Percentiles rank a stretch among this genome's conserved stretches.
Conservation (phyloP, 306 rosid genomes). For the Sechiopsis laciniata region DNA sequence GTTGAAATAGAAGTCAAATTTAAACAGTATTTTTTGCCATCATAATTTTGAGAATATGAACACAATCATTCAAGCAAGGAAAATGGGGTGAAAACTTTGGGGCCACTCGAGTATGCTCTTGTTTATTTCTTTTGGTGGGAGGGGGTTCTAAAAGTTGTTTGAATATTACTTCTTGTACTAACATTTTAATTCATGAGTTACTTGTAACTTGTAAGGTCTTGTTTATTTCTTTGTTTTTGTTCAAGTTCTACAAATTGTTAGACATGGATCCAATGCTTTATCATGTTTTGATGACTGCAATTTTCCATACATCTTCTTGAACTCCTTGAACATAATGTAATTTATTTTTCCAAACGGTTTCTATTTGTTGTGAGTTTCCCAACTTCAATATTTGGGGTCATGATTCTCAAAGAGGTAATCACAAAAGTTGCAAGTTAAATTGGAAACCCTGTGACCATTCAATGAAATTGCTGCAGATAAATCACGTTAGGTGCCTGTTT, state of each 20-base stretch:
- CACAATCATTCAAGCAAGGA: background rate
- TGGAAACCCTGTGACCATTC: background rate
- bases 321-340: background rate
- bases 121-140: background rate
- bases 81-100: background rate
- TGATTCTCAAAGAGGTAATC: background rate
- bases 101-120: background rate
- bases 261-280: background rate
- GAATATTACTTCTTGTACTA: background rate
- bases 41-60: conserved; percentile 13
- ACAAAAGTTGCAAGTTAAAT: background rate
- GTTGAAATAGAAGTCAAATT: background rate
- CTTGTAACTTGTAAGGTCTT: background rate
- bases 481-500: background rate
- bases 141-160: no score
- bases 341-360: background rate
- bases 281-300: background rate
- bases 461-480: background rate
- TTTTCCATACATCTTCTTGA: no score
- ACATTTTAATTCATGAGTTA: no score
- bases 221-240: background rate
- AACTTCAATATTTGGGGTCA: conserved; percentile 5
- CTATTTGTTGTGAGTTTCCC: background rate
- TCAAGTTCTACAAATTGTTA: background rate
- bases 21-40: conserved; percentile 12